phyloP scores from a whole-genome alignment of 805 yeast genomes.

The Wickerhamiella lipophila region DNA sequence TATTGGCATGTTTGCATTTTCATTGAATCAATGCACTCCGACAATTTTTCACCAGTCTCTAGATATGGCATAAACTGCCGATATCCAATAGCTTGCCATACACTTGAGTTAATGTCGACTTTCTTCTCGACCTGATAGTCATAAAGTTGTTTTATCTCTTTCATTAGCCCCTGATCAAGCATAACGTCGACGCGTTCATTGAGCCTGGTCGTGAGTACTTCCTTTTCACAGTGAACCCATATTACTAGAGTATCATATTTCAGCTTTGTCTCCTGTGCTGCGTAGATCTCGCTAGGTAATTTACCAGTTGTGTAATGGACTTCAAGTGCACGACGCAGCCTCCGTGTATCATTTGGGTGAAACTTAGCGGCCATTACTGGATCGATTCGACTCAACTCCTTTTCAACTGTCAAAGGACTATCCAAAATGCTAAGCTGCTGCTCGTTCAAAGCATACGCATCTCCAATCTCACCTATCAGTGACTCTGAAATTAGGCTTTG shows the following conservation, averaged over 20 bases:
- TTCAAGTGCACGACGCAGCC: constrained; percentile 70
- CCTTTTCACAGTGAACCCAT: constrained; percentile 69
- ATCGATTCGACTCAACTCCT: constrained; percentile 41
- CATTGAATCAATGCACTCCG: constrained; percentile 56
- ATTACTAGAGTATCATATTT: constrained; percentile 38
- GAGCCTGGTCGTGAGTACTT: constrained; percentile 45
- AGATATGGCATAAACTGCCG: constrained; percentile 32
- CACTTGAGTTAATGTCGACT: constrained; percentile 41
- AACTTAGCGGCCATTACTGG: constrained; percentile 66
- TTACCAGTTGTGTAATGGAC: constrained; percentile 55
- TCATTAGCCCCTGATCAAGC: constrained; percentile 56
- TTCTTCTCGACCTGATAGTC: constrained; percentile 21
- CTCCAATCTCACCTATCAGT: constrained; percentile 33
- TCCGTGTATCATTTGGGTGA: constrained; percentile 80
- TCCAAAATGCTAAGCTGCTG: constrained; percentile 37
- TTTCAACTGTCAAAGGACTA: constrained; percentile 32
- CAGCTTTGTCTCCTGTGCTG: constrained; percentile 47
- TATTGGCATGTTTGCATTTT: constrained; percentile 73
- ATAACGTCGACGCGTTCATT: constrained; percentile 75
- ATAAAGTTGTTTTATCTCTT: constrained; percentile 47
- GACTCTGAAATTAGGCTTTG: constrained; percentile 68
- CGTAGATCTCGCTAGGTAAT: constrained; percentile 59
- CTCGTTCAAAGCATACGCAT: constrained; percentile 20
- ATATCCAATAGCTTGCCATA: constrained; percentile 93
- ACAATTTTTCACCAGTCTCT: constrained; percentile 24